Evolutionary conservation across 345 rosid species (phyloP).

Genomic region (Camelina sativa): DNA sequence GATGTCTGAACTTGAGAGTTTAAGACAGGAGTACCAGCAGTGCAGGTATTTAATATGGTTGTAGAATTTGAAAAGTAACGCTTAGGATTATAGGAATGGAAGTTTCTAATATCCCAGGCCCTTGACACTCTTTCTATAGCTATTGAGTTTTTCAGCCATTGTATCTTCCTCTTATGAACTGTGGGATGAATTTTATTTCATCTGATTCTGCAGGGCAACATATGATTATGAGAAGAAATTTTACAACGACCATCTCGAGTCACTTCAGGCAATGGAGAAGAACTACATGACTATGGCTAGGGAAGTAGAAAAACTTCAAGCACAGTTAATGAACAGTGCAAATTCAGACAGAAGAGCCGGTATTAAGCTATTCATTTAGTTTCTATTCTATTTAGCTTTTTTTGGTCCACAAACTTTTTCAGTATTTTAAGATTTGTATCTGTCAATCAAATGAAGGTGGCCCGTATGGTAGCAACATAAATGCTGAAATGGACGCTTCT

Average conservation of each 20-base stretch:
- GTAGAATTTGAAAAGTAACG: background rate
- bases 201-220: conserved; percentile 65
- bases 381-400: conserved; percentile 5
- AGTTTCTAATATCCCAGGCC: background rate
- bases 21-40: conserved; percentile 89
- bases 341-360: conserved; percentile 68
- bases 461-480: conserved; percentile 58
- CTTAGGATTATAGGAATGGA: background rate
- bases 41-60: conserved; percentile 65
- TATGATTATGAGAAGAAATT: conserved; percentile 87
- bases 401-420: background rate
- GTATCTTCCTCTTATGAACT: conserved; percentile 1
- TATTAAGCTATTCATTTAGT: conserved; percentile 16
- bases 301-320: conserved; percentile 94
- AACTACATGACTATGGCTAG: conserved; percentile 81
- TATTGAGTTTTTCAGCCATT: conserved; percentile 6
- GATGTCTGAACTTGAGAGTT: conserved; percentile 77
- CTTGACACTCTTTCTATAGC: background rate
- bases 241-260: conserved; percentile 89
- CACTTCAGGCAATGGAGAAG: conserved; percentile 92
- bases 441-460: conserved; percentile 54
- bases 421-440: conserved; percentile 17
- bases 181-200: conserved; percentile 3
- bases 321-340: conserved; percentile 65
- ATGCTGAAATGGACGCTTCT: conserved; percentile 58